Evolutionary conservation across 2,329 filamentous ascomycete species (phyloP), one percentile per base, ranked within the genome.

Genomic region (Nectriaceae sp.): DNA sequence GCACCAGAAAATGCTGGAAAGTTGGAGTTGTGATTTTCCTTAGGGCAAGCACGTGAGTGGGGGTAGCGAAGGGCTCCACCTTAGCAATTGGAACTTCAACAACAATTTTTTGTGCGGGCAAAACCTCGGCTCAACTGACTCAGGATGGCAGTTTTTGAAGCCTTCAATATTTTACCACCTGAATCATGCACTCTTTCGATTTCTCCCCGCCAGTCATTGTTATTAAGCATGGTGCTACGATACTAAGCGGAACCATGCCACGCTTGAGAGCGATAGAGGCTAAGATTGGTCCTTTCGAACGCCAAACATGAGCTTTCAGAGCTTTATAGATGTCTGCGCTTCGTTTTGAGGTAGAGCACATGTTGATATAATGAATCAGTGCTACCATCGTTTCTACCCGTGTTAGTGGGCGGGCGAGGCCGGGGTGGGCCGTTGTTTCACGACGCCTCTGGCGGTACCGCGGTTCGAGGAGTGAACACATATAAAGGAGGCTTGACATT

Each of bases 71-170:
- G 16, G 37, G 37, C 37, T 6, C 37, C 37, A 57, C 55, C 57
- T 61, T 62, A 61, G 33, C 8, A 36, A 6, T 13, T 13, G 6
- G 13, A 29, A 29, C 6, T 29, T n/a, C 33, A 16, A 19, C 33
- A 36, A 15, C 16, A n/a, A 16, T n/a, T 10, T 15, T 36, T n/a
- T 8, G 10, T 8, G 26, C 26, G 8, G 33, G 33, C 8, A 36
- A 36, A 36, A 56, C 54, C 76, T 96, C 58, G 89, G 93, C 69
- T 10, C 33, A 16, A 36, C 8, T 36, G 33, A 36, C 33, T 36
- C 33, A n/a, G 15, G 26, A 8, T 8, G 10, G 10, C 10, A 8
- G 8, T 8, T 15, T 8, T 10, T 31, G 26, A 31, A 31, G 26
- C 26, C 10, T 31, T 8, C 15, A 15, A 6, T 11, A 10, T 6